Percentiles rank a stretch among this genome's conserved stretches.
phyloP scores from a whole-genome alignment of 176 grass and related monocot species.

The Saccharum officinarum region DNA sequence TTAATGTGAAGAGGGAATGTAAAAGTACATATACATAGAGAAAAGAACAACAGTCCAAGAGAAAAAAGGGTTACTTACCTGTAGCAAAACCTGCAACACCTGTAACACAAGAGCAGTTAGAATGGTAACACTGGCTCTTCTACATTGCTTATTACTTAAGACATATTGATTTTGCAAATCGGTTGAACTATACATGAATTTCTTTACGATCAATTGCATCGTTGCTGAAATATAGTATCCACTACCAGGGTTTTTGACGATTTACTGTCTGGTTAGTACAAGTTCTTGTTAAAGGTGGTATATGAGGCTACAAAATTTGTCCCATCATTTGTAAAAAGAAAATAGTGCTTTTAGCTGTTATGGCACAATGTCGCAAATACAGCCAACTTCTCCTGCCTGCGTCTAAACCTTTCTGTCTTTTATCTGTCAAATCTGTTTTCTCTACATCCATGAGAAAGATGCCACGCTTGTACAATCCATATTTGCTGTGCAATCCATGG shows the following conservation, averaged over 20 bases:
- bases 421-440: no score
- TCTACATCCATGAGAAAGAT: no score
- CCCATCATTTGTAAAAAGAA: background rate
- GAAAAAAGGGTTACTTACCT: no score
- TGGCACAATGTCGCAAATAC: background rate
- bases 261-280: background rate
- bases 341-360: background rate
- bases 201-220: background rate
- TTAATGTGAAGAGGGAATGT: background rate
- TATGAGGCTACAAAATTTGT: background rate
- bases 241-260: background rate
- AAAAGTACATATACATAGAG: background rate
- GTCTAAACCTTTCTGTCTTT: background rate
- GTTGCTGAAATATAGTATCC: background rate
- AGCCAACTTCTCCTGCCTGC: background rate
- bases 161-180: background rate
- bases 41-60: no score
- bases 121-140: no score
- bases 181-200: background rate
- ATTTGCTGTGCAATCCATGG: no score
- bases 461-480: no score
- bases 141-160: no score
- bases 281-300: background rate
- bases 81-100: no score
- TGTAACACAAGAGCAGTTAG: no score